Base-by-base conservation (phyloP, 805 yeast genomes). In the Starmerella riodocensis region DNA sequence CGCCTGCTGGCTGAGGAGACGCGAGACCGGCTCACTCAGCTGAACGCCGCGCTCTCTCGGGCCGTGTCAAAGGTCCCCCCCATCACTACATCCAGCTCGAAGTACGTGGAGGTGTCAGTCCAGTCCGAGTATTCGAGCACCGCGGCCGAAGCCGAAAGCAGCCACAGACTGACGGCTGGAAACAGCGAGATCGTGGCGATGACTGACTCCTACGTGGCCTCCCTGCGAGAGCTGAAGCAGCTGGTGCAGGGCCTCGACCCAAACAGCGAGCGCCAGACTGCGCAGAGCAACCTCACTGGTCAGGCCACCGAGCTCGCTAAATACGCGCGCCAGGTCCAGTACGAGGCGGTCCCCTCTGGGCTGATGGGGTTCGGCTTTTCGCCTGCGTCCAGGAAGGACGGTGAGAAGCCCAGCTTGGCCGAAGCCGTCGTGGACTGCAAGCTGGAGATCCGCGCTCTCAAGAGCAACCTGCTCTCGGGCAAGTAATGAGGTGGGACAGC, bases 1-100 rank as follows among this genome's bases (percentile, higher is more conserved):
- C 41, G 53, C n/a, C 47, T 48, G 14, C 53, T 54, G 34, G 55
- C 56, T 11, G 46, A 42, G 19, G 51, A 48, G 27, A 57, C 57
- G 8, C 50, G 54, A 3, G 38, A 41, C n/a, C 40, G 49, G 24
- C 50, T 56, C 17, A 34, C 36, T 19, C 33, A 43, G 20, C 46
- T 57, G 29, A 56, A 55, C 33, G 40, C 50, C 8, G 39, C 32
- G 32, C 36, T 59, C 9, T 30, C 49, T 2, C 21, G 43, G 11
- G 34, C 32, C 7, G 51, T 53, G 7, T 39, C 53, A 4, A 20
- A 28, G 7, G 40, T 48, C 2, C 61, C 61, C 4, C 43, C 51
- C 0, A 25, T 43, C 3, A 25, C 40, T 23, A 29, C 44, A 1
- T 16, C 33, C 2, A 29, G 23, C 14, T 19, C 42, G 2, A 51